These are phyloP conservation scores for Polyporus tsugae DNA, from an alignment of 1,284 basidiomycete species.

Conservation along the genomic window DNA sequence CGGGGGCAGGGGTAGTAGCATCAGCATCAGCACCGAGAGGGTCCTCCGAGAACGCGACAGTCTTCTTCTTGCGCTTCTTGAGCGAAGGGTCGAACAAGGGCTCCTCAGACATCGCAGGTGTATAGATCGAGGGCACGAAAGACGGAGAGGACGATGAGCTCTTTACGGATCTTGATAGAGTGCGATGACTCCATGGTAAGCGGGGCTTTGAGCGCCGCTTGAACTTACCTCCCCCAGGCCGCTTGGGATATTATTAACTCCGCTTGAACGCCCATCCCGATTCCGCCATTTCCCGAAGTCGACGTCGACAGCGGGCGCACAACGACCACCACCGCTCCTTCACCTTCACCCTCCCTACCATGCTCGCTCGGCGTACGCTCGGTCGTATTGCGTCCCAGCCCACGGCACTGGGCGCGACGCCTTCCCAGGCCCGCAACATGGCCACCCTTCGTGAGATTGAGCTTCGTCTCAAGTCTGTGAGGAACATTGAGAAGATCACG, in stretches of 20 bases:
- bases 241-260: conserved; percentile 29
- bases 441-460: conserved; percentile 98
- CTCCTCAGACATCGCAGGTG: conserved; percentile 63
- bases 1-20: conserved; percentile 78
- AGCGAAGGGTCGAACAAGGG: conserved; percentile 84
- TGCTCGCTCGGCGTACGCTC: conserved; percentile 75
- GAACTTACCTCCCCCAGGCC: background rate
- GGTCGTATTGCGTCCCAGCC: conserved; percentile 67
- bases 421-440: conserved; percentile 84
- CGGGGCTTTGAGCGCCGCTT: conserved; percentile 24
- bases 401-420: conserved; percentile 65
- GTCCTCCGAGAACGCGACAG: conserved; percentile 84
- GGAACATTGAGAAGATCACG: conserved; percentile 99
- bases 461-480: conserved; percentile 95
- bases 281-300: conserved; percentile 35
- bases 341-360: conserved; percentile 34
- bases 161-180: conserved; percentile 27
- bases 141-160: conserved; percentile 20
- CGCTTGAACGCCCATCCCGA: conserved; percentile 29
- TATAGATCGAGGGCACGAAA: background rate
- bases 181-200: conserved; percentile 27
- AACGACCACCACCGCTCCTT: conserved; percentile 35
- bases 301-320: conserved; percentile 32
- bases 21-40: conserved; percentile 85
- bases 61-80: conserved; percentile 89